Evolutionary conservation across 129 eudicot species (phyloP).

Genomic region (Tagetes patula): DNA sequence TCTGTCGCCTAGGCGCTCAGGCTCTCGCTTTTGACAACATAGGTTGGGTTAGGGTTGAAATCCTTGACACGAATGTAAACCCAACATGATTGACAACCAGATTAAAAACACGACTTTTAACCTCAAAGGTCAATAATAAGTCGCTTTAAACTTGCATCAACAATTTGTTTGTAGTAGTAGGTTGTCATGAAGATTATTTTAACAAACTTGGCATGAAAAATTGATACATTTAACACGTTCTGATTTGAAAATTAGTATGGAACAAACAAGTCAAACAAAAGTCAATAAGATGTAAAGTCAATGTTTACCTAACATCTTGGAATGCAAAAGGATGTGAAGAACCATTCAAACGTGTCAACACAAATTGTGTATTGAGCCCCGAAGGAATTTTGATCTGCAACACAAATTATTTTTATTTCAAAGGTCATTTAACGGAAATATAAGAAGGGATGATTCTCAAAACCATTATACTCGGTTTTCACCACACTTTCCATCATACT

Average conservation of each 20-base stretch:
- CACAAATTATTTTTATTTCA: not conserved
- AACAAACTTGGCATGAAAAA: constrained; percentile 11
- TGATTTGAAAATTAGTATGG: not conserved
- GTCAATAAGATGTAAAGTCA: constrained; percentile 14
- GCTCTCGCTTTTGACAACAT: no score
- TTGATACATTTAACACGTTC: not conserved
- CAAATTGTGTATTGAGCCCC: constrained; percentile 78
- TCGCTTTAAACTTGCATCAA: constrained; percentile 12
- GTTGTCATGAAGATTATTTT: constrained; percentile 3
- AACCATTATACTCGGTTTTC: not conserved
- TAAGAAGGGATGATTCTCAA: not conserved
- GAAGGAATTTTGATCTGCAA: constrained; percentile 86
- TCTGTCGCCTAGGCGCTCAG: no score
- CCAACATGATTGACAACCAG: not conserved
- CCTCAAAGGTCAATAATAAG: not conserved
- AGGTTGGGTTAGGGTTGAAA: not conserved
- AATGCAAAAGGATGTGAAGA: constrained; percentile 75
- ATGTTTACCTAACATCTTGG: constrained; percentile 70
- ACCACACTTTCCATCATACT: not conserved
- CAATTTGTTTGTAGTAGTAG: constrained; percentile 1
- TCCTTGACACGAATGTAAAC: not conserved
- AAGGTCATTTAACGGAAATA: constrained; percentile 2
- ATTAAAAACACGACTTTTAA: not conserved
- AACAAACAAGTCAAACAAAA: constrained; percentile 12
- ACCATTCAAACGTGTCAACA: constrained; percentile 69